Percentiles rank a stretch among this genome's conserved stretches.
Evolutionary conservation across 345 rosid genomes (phyloP).

Genomic region (Fremontodendron californicum): DNA sequence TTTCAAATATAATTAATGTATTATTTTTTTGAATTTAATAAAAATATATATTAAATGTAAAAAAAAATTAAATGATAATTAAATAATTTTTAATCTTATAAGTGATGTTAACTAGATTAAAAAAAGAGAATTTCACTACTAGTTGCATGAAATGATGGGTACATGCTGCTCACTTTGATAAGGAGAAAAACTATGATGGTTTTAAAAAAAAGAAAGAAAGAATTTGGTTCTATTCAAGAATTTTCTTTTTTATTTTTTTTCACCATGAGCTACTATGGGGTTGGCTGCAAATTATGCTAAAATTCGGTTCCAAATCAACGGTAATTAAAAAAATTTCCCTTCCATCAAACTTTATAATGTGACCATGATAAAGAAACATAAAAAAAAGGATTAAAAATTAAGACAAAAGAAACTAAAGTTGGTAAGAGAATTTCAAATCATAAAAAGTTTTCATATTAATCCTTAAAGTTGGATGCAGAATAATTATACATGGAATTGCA

Average conservation of each 20-base stretch:
- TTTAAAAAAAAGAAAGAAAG: background rate
- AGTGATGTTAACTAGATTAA: no score
- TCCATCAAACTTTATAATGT: background rate
- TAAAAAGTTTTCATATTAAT: background rate
- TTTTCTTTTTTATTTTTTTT: background rate
- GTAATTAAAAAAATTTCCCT: background rate
- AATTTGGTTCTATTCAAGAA: conserved; percentile 2
- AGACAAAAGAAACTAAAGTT: conserved; percentile 11
- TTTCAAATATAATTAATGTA: no score
- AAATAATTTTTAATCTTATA: no score
- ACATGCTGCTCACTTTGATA: background rate
- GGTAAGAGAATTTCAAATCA: background rate
- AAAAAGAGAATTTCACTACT: background rate
- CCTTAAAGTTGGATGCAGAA: conserved; percentile 13
- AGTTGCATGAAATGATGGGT: background rate
- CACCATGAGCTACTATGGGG: background rate
- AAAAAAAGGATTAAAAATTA: background rate
- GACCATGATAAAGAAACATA: background rate
- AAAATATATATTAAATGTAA: no score
- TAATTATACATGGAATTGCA: background rate
- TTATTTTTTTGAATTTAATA: no score
- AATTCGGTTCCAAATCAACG: conserved; percentile 4
- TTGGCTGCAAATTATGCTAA: background rate
- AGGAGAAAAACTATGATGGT: background rate
- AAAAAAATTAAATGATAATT: no score